phyloP scores from a whole-genome alignment of 176 grass and related monocot genomes.

The Eremochloa ophiuroides region DNA sequence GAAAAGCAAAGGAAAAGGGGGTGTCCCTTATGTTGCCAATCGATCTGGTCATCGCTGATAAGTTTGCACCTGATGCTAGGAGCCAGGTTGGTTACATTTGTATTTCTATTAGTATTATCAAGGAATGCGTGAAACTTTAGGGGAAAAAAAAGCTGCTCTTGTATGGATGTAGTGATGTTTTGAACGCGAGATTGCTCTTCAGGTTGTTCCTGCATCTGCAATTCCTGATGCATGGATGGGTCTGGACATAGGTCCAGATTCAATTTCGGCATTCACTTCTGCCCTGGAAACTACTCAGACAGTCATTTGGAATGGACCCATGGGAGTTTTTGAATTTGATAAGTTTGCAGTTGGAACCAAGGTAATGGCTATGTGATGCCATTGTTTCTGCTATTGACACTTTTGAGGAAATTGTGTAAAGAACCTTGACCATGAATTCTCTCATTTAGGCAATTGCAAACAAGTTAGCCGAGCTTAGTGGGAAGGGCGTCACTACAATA shows the following conservation, averaged over 20 bases:
- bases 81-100: slow-evolving; percentile 32
- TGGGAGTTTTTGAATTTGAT: slow-evolving; percentile 57
- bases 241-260: slow-evolving; percentile 41
- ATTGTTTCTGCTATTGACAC: not conserved
- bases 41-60: slow-evolving; percentile 34
- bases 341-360: slow-evolving; percentile 46
- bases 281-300: slow-evolving; percentile 49
- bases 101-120: not conserved
- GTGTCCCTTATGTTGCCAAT: slow-evolving; percentile 45
- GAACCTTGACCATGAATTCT: not conserved
- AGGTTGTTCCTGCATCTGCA: slow-evolving; percentile 43
- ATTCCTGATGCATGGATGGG: slow-evolving; percentile 56
- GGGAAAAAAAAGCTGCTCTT: not conserved
- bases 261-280: slow-evolving; percentile 37
- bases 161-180: not conserved
- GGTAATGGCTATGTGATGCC: not conserved
- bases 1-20: slow-evolving; percentile 42
- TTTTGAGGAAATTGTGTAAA: not conserved
- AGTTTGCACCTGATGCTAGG: slow-evolving; percentile 40
- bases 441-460: slow-evolving; percentile 43
- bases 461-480: slow-evolving; percentile 44
- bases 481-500: slow-evolving; percentile 38
- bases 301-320: slow-evolving; percentile 59
- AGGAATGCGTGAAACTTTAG: not conserved
- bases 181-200: not conserved